Percentiles rank a stretch among this genome's conserved stretches.
These are phyloP conservation scores for Fraxinus excelsior DNA, from an alignment of 257 asterid genomes.

Conservation along the genomic window DNA sequence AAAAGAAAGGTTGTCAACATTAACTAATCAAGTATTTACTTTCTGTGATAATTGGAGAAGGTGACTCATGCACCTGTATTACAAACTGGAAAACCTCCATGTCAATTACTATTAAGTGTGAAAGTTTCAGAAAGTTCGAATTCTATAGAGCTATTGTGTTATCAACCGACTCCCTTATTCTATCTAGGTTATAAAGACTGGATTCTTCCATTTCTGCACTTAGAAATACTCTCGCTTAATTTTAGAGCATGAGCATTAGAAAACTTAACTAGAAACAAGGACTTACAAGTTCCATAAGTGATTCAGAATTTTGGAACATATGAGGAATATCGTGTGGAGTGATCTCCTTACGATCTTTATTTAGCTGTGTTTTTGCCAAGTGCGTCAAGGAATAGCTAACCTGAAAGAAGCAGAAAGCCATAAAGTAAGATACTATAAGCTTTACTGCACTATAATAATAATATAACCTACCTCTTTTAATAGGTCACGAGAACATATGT, in stretches of 20 bases:
- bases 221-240: not conserved
- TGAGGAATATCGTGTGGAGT: slow-evolving; percentile 77
- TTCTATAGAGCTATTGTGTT: not conserved
- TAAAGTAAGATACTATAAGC: slow-evolving; percentile 25
- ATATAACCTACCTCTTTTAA: slow-evolving; percentile 73
- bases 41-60: slow-evolving; percentile 12
- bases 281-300: slow-evolving; percentile 84
- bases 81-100: slow-evolving; percentile 4
- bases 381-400: slow-evolving; percentile 95
- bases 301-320: slow-evolving; percentile 78
- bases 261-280: slow-evolving; percentile 24
- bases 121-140: slow-evolving; percentile 3
- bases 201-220: not conserved
- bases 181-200: not conserved
- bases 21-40: slow-evolving; percentile 15
- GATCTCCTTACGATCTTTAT: slow-evolving; percentile 80
- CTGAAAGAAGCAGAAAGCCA: slow-evolving; percentile 46
- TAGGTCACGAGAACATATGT: slow-evolving; percentile 80
- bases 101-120: not conserved
- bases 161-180: slow-evolving; percentile 5
- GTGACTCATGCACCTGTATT: slow-evolving; percentile 3
- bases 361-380: slow-evolving; percentile 80
- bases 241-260: slow-evolving; percentile 13
- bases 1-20: not conserved
- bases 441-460: slow-evolving; percentile 15